Conservation (phyloP, 163 green algal species). For the Chloromonas sp. region DNA sequence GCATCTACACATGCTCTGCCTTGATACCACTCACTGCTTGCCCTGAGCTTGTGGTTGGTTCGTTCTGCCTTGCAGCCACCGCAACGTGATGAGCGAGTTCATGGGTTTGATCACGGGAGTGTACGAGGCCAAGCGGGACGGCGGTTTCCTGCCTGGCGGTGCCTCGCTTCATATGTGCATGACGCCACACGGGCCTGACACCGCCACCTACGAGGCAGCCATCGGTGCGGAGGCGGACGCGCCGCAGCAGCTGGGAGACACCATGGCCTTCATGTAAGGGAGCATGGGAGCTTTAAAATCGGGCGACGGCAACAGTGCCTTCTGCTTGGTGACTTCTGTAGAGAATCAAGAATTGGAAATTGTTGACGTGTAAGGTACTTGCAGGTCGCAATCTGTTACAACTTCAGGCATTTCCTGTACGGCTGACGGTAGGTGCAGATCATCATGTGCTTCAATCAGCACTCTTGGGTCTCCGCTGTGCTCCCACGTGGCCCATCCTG, state of each 20-base stretch:
- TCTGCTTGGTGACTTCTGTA: no score
- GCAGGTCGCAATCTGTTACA: not conserved
- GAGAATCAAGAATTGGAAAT: no score
- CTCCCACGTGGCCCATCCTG: no score
- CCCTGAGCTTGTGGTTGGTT: no score
- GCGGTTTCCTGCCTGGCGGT: slow-evolving; percentile 76
- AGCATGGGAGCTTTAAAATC: no score
- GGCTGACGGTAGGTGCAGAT: no score
- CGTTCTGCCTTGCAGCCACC: slow-evolving; percentile 27
- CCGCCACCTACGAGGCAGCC: slow-evolving; percentile 69
- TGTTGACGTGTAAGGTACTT: no score
- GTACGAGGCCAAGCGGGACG: slow-evolving; percentile 85
- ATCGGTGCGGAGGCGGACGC: slow-evolving; percentile 37
- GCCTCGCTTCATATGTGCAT: slow-evolving; percentile 89
- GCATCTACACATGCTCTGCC: no score
- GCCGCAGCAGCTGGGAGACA: slow-evolving; percentile 11
- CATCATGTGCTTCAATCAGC: no score
- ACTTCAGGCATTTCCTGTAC: not conserved
- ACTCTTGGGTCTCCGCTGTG: no score
- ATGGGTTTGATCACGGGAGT: slow-evolving; percentile 85
- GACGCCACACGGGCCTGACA: slow-evolving; percentile 91
- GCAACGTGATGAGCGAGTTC: slow-evolving; percentile 91
- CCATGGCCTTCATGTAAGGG: slow-evolving; percentile 32
- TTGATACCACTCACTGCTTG: no score
- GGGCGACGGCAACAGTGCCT: no score